A percentile compares a stretch with the other conserved stretches of the same genome.
Conservation (phyloP, 768 basidiomycete species). For the Tricholoma saponaceum region DNA sequence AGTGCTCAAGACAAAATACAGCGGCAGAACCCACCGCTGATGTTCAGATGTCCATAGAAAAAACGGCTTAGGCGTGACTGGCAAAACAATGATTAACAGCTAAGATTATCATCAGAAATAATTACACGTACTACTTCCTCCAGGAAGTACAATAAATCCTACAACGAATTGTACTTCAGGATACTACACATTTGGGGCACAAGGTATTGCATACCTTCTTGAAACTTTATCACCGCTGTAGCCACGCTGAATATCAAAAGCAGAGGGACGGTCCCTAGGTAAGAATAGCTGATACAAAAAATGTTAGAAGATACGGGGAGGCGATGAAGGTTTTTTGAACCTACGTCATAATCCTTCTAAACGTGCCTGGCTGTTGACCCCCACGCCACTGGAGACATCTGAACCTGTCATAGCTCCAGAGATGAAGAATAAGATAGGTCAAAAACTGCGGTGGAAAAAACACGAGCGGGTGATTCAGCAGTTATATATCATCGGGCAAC, state of each 20-base stretch:
- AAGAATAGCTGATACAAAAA: slow-evolving; percentile 58
- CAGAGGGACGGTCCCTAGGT: slow-evolving; percentile 64
- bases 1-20: slow-evolving; percentile 68
- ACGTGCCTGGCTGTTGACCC: slow-evolving; percentile 76
- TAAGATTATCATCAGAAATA: background rate
- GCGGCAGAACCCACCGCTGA: slow-evolving; percentile 57
- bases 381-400: slow-evolving; percentile 72
- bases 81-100: background rate
- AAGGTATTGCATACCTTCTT: slow-evolving; percentile 51
- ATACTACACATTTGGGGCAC: background rate
- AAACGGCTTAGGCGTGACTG: slow-evolving; percentile 59
- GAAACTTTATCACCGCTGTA: slow-evolving; percentile 64
- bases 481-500: slow-evolving; percentile 37
- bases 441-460: slow-evolving; percentile 47
- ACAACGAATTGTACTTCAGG: background rate
- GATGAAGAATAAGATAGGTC: slow-evolving; percentile 62
- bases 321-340: slow-evolving; percentile 19
- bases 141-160: slow-evolving; percentile 38
- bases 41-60: slow-evolving; percentile 41
- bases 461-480: slow-evolving; percentile 5
- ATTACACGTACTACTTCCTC: slow-evolving; percentile 28
- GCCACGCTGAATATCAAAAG: slow-evolving; percentile 61
- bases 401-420: slow-evolving; percentile 80
- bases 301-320: slow-evolving; percentile 8
- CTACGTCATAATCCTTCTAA: slow-evolving; percentile 88